Evolutionary conservation across 2,329 filamentous ascomycete genomes (phyloP).

Genomic region (Colletotrichum graminicola): DNA sequence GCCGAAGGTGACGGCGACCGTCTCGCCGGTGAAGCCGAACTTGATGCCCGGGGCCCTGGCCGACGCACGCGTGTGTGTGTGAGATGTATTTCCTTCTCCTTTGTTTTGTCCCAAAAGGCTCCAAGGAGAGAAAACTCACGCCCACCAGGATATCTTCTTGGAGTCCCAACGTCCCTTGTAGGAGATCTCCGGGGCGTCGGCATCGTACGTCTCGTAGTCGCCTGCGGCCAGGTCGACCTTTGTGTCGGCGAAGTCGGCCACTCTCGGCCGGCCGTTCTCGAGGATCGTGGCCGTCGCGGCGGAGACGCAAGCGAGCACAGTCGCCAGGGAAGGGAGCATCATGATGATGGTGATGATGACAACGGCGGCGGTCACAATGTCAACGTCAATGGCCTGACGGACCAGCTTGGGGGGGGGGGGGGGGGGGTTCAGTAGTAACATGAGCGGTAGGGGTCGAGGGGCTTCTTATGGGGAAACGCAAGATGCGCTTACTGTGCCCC

Average conservation of each 20-base stretch:
- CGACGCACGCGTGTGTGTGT: background rate
- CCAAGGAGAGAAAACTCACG: constrained; percentile 55
- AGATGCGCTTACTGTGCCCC: background rate
- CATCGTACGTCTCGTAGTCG: constrained; percentile 59
- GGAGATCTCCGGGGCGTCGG: constrained; percentile 65
- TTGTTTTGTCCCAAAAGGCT: constrained; percentile 4
- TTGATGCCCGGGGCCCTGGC: constrained; percentile 64
- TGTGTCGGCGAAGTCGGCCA: constrained; percentile 57
- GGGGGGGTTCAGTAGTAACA: background rate
- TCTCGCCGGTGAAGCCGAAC: constrained; percentile 66
- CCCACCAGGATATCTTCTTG: constrained; percentile 71
- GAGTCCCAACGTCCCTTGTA: constrained; percentile 75
- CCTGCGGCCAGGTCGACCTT: constrained; percentile 51
- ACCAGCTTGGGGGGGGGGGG: no score
- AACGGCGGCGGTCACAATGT: background rate
- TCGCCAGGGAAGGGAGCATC: constrained; percentile 24
- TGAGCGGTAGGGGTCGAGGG: background rate
- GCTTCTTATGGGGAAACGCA: constrained; percentile 13
- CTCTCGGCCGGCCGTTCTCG: constrained; percentile 57
- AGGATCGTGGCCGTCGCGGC: constrained; percentile 50
- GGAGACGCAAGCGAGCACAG: constrained; percentile 44
- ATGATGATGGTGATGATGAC: background rate
- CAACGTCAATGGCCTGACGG: background rate
- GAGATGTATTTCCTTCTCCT: background rate
- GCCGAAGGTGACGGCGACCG: constrained; percentile 67